Evolutionary conservation across 1,139 yeast species (phyloP).

Genomic region (Kurtzmaniella natalensis): DNA sequence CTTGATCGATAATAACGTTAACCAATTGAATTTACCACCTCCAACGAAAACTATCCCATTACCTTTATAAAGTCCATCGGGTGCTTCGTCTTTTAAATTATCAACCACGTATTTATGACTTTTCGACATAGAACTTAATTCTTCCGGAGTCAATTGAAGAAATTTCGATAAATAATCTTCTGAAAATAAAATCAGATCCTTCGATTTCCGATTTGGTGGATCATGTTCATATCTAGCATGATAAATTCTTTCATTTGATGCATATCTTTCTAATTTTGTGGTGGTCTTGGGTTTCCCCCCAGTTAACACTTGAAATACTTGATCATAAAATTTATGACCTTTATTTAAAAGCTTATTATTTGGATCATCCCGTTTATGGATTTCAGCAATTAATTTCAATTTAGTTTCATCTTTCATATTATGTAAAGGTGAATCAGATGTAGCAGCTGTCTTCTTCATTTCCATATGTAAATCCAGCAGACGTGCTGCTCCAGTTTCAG

Average conservation of each 20-base stretch:
- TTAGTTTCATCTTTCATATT: slow-evolving; percentile 10
- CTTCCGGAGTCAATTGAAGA: slow-evolving; percentile 46
- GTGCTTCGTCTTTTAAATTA: slow-evolving; percentile 28
- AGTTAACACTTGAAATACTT: slow-evolving; percentile 33
- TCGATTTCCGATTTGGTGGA: slow-evolving; percentile 13
- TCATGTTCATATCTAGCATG: slow-evolving; percentile 46
- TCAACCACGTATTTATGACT: slow-evolving; percentile 54
- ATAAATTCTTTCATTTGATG: slow-evolving; percentile 36
- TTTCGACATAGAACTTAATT: slow-evolving; percentile 41
- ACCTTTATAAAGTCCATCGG: slow-evolving; percentile 52
- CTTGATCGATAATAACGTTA: slow-evolving; percentile 61
- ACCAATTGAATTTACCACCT: slow-evolving; percentile 75
- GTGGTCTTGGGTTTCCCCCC: slow-evolving; percentile 33
- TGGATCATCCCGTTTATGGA: slow-evolving; percentile 11
- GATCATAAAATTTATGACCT: slow-evolving; percentile 30
- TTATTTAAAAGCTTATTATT: slow-evolving; percentile 12
- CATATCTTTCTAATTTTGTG: slow-evolving; percentile 29
- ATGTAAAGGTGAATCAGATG: slow-evolving; percentile 2
- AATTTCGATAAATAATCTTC: slow-evolving; percentile 51
- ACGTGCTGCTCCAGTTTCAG: slow-evolving; percentile 15
- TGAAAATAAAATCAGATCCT: slow-evolving; percentile 23
- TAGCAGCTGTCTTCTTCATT: slow-evolving; percentile 4
- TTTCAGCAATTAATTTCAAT: slow-evolving; percentile 11
- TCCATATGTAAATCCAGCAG: slow-evolving; percentile 9
- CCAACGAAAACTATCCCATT: slow-evolving; percentile 81